Conservation (phyloP, 345 rosid genomes). For the Balakata baccata region DNA sequence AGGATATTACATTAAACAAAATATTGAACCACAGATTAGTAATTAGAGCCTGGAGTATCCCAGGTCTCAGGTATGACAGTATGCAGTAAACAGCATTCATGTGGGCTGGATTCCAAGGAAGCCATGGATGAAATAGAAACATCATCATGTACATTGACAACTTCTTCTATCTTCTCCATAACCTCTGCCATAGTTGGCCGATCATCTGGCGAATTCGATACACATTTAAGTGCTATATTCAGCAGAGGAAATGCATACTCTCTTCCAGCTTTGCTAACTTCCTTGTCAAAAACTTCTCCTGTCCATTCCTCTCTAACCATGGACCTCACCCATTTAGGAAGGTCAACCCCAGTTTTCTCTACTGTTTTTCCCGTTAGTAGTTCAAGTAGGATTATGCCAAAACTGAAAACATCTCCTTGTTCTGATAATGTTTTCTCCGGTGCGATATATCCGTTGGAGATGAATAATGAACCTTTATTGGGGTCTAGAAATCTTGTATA, state of each 20-base stretch:
- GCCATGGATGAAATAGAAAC: constrained; percentile 28
- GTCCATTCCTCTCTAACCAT: constrained; percentile 76
- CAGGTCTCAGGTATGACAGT: constrained; percentile 49
- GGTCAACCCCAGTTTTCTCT: constrained; percentile 49
- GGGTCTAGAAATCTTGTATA: constrained; percentile 32
- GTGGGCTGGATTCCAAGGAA: constrained; percentile 30
- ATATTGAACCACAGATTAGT: constrained; percentile 11
- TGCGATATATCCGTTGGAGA: constrained; percentile 40
- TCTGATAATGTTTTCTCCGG: constrained; percentile 45
- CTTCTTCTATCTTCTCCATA: constrained; percentile 45
- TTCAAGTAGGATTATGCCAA: constrained; percentile 50
- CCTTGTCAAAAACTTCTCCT: constrained; percentile 64
- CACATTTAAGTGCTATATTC: constrained; percentile 48
- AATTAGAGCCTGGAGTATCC: constrained; percentile 55
- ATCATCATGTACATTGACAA: constrained; percentile 27
- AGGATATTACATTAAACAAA: neutral
- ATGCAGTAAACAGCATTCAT: constrained; percentile 45
- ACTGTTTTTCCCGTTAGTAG: constrained; percentile 52
- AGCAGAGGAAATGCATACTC: constrained; percentile 57
- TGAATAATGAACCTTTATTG: constrained; percentile 10
- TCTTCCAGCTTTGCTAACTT: constrained; percentile 38
- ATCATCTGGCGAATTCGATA: constrained; percentile 39
- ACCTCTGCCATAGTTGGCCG: constrained; percentile 42
- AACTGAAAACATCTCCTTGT: constrained; percentile 50
- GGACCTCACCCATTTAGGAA: constrained; percentile 62